A percentile compares a stretch with the other conserved stretches of the same genome.
phyloP scores from a whole-genome alignment of 768 basidiomycete species.

The Gymnopilus junonius region DNA sequence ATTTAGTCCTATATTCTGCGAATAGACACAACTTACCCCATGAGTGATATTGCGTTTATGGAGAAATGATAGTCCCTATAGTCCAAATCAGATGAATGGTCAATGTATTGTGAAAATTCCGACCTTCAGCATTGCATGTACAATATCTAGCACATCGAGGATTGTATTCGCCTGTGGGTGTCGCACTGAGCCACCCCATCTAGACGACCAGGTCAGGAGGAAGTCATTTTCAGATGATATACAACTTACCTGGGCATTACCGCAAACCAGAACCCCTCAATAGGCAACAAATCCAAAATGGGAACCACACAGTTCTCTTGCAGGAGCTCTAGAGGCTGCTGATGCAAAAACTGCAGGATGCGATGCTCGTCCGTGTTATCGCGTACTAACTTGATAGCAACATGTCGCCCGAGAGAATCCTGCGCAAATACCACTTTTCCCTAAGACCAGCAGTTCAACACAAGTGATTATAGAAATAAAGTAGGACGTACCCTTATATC shows the following conservation, averaged over 20 bases:
- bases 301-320: conserved; percentile 20
- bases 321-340: conserved; percentile 5
- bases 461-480: too few relatives aligned
- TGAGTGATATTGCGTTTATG: conserved; percentile 24
- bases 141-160: conserved; percentile 11
- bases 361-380: conserved; percentile 23
- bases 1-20: not conserved
- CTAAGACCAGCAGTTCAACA: not conserved
- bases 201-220: not conserved
- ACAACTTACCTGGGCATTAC: conserved; percentile 35
- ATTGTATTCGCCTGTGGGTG: not conserved
- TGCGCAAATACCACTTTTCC: conserved; percentile 23
- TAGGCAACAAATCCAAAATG: conserved; percentile 26
- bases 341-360: conserved; percentile 19
- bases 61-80: conserved; percentile 21
- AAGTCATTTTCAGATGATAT: not conserved
- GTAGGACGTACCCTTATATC: not conserved
- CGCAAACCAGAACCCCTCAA: conserved; percentile 25
- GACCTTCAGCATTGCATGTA: conserved; percentile 20
- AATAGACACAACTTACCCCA: conserved; percentile 9
- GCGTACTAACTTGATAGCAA: conserved; percentile 28
- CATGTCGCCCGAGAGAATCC: conserved; percentile 22
- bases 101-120: not conserved
- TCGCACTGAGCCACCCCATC: conserved; percentile 12
- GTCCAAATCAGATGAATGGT: not conserved